Percentiles rank a stretch among this genome's conserved stretches.
phyloP scores from a whole-genome alignment of 352 stramenopile genomes.

The Pythium guiyangense region DNA sequence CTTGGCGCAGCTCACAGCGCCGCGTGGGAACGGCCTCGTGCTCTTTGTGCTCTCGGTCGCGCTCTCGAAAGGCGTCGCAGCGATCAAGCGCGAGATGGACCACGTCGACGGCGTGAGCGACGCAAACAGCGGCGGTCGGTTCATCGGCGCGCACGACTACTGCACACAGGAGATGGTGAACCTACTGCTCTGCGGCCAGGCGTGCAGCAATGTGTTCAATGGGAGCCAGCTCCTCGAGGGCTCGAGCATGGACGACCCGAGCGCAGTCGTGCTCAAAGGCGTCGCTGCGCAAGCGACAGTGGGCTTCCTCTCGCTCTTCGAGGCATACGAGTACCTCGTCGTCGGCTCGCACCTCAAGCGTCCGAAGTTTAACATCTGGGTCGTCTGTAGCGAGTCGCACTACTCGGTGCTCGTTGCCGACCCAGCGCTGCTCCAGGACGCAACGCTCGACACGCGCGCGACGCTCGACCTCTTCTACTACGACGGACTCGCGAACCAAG shows the following conservation, averaged over 20 bases:
- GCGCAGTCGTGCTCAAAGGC: conserved; percentile 62
- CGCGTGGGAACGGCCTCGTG: conserved; percentile 62
- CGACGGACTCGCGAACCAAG: conserved; percentile 84
- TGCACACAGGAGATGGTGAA: conserved; percentile 96
- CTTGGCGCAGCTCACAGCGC: conserved; percentile 42
- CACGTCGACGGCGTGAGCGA: conserved; percentile 35
- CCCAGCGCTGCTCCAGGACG: conserved; percentile 18
- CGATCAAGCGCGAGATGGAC: conserved; percentile 86
- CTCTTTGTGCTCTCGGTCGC: conserved; percentile 68
- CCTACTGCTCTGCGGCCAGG: conserved; percentile 90
- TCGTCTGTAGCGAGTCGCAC: conserved; percentile 91
- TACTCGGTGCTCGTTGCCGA: conserved; percentile 87
- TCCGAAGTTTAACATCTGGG: conserved; percentile 79
- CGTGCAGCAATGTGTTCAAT: conserved; percentile 94
- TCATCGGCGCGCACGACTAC: conserved; percentile 87
- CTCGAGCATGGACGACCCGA: conserved; percentile 49
- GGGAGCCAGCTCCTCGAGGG: conserved; percentile 79
- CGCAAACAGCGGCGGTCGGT: conserved; percentile 26
- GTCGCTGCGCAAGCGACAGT: conserved; percentile 47
- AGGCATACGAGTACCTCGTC: conserved; percentile 87
- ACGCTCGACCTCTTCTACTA: conserved; percentile 86
- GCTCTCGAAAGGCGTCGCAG: conserved; percentile 50
- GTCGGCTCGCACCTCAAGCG: conserved; percentile 81
- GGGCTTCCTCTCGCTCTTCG: conserved; percentile 90
- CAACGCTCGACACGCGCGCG: conserved; percentile 19